Evolutionary conservation across 192 early-diverging fungal genomes (phyloP).

Genomic region (Gigaspora rosea): DNA sequence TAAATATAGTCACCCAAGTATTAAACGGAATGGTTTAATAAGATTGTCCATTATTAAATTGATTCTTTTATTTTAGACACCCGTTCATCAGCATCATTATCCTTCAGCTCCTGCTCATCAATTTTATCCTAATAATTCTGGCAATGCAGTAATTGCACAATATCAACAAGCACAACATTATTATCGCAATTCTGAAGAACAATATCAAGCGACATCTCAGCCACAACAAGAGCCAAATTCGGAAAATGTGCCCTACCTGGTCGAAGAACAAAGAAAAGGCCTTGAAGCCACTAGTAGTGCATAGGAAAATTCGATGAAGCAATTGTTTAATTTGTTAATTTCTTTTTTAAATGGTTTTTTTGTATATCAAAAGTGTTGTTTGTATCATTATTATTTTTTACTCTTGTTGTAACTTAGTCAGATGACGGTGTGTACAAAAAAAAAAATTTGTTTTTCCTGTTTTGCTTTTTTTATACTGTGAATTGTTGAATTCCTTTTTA

Average conservation of each 20-base stretch:
- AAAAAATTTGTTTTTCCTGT: no score
- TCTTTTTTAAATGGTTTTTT: neutral
- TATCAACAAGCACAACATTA: neutral
- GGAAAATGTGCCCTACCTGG: neutral
- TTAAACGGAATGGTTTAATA: neutral
- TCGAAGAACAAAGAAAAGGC: constrained; percentile 3
- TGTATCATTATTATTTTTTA: no score
- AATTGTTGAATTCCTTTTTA: no score
- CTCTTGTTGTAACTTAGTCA: no score
- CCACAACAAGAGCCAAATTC: neutral
- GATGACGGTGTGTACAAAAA: no score
- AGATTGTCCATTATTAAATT: neutral
- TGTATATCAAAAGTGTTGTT: no score
- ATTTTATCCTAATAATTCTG: neutral
- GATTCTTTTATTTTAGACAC: neutral
- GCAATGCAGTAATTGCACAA: neutral
- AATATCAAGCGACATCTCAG: constrained; percentile 3
- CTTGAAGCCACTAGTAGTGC: constrained; percentile 3
- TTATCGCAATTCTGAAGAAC: neutral
- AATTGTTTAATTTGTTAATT: no score
- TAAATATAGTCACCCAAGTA: neutral
- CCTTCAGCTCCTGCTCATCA: neutral
- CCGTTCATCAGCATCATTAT: neutral
- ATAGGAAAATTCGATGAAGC: neutral
- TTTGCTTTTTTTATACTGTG: no score